Evolutionary conservation across 495 filamentous ascomycete genomes (phyloP).

Genomic region (Tuber magnatum): DNA sequence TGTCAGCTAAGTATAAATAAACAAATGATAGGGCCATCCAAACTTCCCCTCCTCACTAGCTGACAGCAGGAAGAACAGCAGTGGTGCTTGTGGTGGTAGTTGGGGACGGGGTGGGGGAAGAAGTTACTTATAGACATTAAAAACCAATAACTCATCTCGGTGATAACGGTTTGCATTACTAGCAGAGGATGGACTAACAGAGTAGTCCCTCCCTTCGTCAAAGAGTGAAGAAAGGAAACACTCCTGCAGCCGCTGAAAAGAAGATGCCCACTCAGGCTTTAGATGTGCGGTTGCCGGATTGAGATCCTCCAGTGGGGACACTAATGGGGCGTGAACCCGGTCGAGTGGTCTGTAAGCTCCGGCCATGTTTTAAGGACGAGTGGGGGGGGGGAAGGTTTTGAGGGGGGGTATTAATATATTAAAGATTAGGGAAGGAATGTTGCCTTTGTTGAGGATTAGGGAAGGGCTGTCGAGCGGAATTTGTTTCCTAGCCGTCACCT

Average conservation of each 20-base stretch:
- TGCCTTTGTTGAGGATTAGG: neutral
- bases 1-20: neutral
- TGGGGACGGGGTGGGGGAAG: neutral
- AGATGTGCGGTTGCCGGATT: slow-evolving; percentile 24
- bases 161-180: neutral
- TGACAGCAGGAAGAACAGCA: no score
- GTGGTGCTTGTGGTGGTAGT: neutral
- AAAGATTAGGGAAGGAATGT: neutral
- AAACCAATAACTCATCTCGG: slow-evolving; percentile 23
- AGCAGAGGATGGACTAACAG: neutral
- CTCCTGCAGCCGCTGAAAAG: slow-evolving; percentile 23
- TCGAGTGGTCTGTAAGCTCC: slow-evolving; percentile 31
- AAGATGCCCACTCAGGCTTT: slow-evolving; percentile 27
- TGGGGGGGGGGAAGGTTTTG: neutral
- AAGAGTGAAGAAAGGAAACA: slow-evolving; percentile 14
- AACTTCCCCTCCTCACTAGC: neutral
- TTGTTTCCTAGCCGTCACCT: neutral
- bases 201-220: slow-evolving; percentile 7
- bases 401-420: neutral
- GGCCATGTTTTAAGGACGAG: slow-evolving; percentile 19
- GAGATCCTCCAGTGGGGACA: slow-evolving; percentile 24
- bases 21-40: neutral
- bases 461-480: no score
- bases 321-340: slow-evolving; percentile 27
- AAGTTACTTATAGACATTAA: slow-evolving; percentile 31